phyloP scores from a whole-genome alignment of 139 green algal genomes.

The Dunaliella primolecta region DNA sequence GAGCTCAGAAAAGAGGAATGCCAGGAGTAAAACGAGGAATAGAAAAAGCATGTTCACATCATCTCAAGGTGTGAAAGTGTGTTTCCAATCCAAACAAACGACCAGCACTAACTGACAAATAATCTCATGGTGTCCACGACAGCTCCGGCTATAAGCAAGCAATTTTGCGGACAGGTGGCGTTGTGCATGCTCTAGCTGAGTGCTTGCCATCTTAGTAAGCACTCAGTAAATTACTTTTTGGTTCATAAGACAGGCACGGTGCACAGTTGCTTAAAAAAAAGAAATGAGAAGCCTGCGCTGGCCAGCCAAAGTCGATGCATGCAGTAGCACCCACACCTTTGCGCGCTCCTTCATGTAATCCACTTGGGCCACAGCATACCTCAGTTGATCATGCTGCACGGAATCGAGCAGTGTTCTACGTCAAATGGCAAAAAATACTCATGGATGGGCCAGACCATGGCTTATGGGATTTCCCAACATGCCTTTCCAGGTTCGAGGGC shows the following conservation, averaged over 20 bases:
- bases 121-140: neutral
- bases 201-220: neutral
- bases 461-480: too few relatives aligned
- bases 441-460: too few relatives aligned
- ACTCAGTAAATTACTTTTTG: neutral
- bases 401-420: too few relatives aligned
- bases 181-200: neutral
- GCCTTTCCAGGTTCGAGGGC: too few relatives aligned
- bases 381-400: constrained; percentile 45
- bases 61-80: too few relatives aligned
- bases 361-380: constrained; percentile 72
- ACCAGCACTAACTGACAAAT: neutral
- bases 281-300: neutral
- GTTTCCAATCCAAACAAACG: neutral
- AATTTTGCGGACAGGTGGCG: neutral
- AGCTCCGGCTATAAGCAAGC: neutral
- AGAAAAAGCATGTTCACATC: too few relatives aligned
- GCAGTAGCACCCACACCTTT: constrained; percentile 13
- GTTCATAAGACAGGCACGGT: neutral
- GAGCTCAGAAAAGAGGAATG: neutral
- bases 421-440: too few relatives aligned
- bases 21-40: too few relatives aligned
- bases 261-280: neutral
- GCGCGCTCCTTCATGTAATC: constrained; percentile 55
- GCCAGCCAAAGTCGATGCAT: neutral